phyloP scores from a whole-genome alignment of 108 stramenopile species.

The Nitzschia inconspicua region DNA sequence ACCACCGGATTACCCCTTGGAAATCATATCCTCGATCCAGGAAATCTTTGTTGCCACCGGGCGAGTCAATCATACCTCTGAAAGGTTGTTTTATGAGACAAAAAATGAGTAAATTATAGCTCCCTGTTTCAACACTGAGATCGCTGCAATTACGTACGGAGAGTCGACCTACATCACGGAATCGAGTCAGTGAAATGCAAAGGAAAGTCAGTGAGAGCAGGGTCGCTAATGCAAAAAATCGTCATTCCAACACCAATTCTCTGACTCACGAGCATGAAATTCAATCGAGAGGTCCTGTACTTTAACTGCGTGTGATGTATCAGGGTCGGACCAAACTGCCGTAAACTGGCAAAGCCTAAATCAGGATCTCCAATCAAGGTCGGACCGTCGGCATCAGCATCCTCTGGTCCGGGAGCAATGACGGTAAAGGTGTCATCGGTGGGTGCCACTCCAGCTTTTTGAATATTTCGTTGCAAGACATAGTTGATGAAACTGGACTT shows the following conservation, averaged over 20 bases:
- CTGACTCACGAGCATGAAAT: conserved; percentile 28
- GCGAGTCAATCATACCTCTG: conserved; percentile 98
- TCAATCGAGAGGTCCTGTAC: conserved; percentile 44
- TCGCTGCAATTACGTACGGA: no score
- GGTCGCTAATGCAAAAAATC: no score
- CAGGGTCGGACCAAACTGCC: conserved; percentile 93
- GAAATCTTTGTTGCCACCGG: conserved; percentile 29
- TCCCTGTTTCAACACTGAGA: no score
- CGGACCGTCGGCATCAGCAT: conserved; percentile 63
- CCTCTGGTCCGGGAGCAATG: conserved; percentile 90
- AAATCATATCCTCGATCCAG: conserved; percentile 99
- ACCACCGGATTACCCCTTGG: conserved; percentile 69
- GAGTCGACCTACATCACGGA: conserved; percentile 1
- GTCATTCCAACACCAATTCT: no score
- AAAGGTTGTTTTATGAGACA: no score
- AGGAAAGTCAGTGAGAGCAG: no score
- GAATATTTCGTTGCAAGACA: conserved; percentile 83
- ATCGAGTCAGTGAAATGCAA: no score
- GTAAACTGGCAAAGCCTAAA: conserved; percentile 89
- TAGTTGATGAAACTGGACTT: conserved; percentile 98
- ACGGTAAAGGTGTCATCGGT: conserved; percentile 99
- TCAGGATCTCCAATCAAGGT: conserved; percentile 94
- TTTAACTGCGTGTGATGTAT: conserved; percentile 96
- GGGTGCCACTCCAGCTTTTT: conserved; percentile 99
- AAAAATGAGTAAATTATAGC: conserved; percentile 85